Conservation (phyloP, 495 filamentous ascomycete genomes). For the Glutinoglossum americanum region DNA sequence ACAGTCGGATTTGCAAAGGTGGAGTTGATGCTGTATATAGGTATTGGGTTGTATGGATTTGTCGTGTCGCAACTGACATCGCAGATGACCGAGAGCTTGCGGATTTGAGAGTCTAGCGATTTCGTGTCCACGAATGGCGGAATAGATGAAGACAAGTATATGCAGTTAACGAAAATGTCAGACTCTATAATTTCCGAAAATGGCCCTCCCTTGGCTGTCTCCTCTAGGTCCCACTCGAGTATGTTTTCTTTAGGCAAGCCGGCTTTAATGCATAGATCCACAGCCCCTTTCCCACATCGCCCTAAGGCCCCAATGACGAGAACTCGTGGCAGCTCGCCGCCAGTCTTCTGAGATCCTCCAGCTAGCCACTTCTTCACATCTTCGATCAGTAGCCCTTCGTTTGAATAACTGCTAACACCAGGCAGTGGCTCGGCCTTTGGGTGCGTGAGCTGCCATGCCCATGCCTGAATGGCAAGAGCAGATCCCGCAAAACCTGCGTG, state of each 20-base stretch:
- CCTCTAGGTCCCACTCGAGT: constrained; percentile 2
- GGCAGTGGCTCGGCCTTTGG: not conserved
- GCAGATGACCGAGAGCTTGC: not conserved
- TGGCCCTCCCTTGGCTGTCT: not conserved
- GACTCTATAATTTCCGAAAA: not conserved
- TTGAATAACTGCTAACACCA: not conserved
- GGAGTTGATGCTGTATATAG: constrained; percentile 64
- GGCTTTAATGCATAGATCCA: not conserved
- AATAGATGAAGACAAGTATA: constrained; percentile 1
- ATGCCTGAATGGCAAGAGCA: not conserved
- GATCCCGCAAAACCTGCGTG: constrained; percentile 4
- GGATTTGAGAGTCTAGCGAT: not conserved
- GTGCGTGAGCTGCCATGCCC: not conserved
- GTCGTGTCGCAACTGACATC: not conserved
- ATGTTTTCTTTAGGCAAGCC: not conserved
- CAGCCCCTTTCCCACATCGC: not conserved
- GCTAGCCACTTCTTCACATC: not conserved
- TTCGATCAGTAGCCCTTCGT: not conserved
- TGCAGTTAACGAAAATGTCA: constrained; percentile 4
- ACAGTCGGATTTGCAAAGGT: constrained; percentile 73
- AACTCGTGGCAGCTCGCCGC: not conserved
- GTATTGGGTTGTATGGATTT: constrained; percentile 44
- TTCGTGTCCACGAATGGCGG: constrained; percentile 1
- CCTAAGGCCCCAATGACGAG: not conserved
- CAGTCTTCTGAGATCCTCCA: not conserved